Percentiles rank a stretch among this genome's conserved stretches.
Conservation (phyloP, 2,329 filamentous ascomycete species). For the Sporothrix phasma region DNA sequence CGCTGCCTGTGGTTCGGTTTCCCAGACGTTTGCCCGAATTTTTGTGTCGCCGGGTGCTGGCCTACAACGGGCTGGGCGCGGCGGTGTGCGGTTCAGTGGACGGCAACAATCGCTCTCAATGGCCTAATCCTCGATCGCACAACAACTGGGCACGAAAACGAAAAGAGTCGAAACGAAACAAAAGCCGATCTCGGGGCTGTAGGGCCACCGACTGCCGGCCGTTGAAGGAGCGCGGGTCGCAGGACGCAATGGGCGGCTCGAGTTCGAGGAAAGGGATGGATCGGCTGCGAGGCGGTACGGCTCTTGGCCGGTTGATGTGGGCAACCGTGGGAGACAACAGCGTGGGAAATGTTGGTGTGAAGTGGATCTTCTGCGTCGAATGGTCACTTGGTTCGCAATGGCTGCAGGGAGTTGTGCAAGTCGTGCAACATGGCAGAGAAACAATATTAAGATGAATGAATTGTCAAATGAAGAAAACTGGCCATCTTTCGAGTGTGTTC, state of each 20-base stretch:
- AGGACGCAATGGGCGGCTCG: background rate
- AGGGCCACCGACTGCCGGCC: slow-evolving; percentile 11
- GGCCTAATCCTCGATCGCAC: background rate
- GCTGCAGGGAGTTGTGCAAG: background rate
- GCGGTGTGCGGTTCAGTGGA: background rate
- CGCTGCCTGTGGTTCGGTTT: background rate
- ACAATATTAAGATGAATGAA: background rate
- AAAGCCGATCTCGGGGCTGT: slow-evolving; percentile 5
- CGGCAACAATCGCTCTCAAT: background rate
- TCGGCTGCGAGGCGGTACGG: background rate
- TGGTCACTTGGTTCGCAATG: background rate
- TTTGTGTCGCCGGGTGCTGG: background rate
- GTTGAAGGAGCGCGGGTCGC: background rate
- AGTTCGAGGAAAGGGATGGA: no score
- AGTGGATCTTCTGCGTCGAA: background rate
- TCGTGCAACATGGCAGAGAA: background rate
- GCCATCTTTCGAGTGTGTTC: background rate
- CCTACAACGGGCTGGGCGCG: background rate
- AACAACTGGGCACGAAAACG: background rate
- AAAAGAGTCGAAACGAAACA: no score
- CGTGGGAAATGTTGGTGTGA: background rate
- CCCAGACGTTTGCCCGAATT: no score
- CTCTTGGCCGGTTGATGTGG: background rate
- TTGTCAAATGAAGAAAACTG: background rate
- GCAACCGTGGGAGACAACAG: background rate